Base-by-base conservation (phyloP, 306 rosid genomes). In the Citrullus amarus region DNA sequence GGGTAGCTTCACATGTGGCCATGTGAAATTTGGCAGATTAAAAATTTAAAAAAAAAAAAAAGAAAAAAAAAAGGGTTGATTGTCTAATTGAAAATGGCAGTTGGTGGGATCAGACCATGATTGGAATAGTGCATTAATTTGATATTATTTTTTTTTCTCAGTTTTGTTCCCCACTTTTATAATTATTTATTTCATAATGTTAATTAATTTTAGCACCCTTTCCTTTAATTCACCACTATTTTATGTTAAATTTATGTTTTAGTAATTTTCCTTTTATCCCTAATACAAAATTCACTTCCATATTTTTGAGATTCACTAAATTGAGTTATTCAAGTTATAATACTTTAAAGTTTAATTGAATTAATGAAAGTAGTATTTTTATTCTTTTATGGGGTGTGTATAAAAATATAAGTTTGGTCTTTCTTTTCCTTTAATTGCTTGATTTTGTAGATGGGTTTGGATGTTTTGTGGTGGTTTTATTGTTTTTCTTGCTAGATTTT, bases 31-130 rank as follows among this genome's bases (percentile, higher is more conserved):
- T 82, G 80, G 81, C 80, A 78, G 74, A 43, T 65, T 77, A 46
- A 17, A 10, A 58, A 68, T 38, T 1, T 2, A 32, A 32, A 32
- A 32, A 32, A 32, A 32, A 32, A 32, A 32, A 32, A 32, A 32
- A 0, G 2, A 32, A 0, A 32, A 32, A 28, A 7, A 16, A 2
- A 41, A 46, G 39, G 12, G 16, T 79, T 51, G 34, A 32, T 78
- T 77, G 77, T 82, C 22, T 76, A 62, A 83, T 22, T 60, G 62
- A 80, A 81, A 78, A 81, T 86, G 84, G 89, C 81, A 84, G 83
- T 81, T 88, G 86, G 88, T 87, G 93, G 91, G 85, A 75, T 89
- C 89, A 83, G 80, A 79, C 81, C 83, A 85, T 87, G 74, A 87
- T 86, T 88, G 81, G 82, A 79, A 71, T 80, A 75, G 81, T 83